Base-by-base conservation (phyloP, 208 protist genomes). In the Crithidia sp. region DNA sequence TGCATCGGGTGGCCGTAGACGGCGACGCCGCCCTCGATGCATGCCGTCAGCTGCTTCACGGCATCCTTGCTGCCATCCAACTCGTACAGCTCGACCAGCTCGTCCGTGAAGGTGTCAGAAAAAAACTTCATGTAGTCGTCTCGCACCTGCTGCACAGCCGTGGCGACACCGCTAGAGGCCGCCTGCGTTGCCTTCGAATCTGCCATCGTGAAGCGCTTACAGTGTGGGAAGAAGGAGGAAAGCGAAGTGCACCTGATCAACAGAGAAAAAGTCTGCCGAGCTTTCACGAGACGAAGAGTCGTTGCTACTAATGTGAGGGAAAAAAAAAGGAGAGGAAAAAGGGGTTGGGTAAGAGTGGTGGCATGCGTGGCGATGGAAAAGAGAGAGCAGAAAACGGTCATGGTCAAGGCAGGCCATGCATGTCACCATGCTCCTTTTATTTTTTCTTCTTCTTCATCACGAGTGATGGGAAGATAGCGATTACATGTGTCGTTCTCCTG, bases 121-220 rank as follows among this genome's bases (percentile, higher is more conserved):
- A 97, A 93, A 47, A 84, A 77, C 67, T 93, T 84, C 93, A 97
- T 97, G 80, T 97, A 97, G 19, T 82, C 82, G 71, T 97, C 91
- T 7, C 89, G 75, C 37, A 83, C 70, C 44, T 67, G 77, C 62
- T 94, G 88, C 54, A 84, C 78, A 44, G 74, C 73, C 12, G 82
- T 73, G 12, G 70, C 71, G 3, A 52, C 69, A 16, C 54, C 56
- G n/a, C 53, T 70, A 13, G 67, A n/a, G 2, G 65, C 16, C 41
- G 5, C 43, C 13, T 50, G 50, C 17, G 12, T 63, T 3, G 63
- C 14, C 14, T 13, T 14, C 5, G 49, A 12, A 14, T 68, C 52
- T 10, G 63, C 19, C 63, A 68, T 68, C 16, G 28, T 6, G 49
- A 44, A 39, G 5, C 6, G 8, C 39, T 7, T 17, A 12, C 0